Conservation (phyloP, 75 land plant genomes). For the Picea glauca region DNA sequence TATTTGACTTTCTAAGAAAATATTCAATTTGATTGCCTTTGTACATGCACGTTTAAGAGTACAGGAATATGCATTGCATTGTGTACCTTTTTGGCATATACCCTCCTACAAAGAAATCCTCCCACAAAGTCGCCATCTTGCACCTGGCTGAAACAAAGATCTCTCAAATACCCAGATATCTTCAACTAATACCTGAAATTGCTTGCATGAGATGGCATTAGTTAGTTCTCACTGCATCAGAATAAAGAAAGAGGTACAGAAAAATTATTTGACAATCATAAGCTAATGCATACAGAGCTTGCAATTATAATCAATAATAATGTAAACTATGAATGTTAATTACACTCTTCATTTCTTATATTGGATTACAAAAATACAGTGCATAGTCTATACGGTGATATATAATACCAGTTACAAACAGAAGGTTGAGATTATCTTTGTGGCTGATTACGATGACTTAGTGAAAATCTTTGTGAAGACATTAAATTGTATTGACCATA, state of each 20-base stretch:
- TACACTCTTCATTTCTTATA: not conserved
- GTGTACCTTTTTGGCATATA: no score
- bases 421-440: not conserved
- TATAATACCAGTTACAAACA: not conserved
- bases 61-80: no score
- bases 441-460: not conserved
- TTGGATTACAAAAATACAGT: not conserved
- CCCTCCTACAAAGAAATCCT: slow-evolving; percentile 30
- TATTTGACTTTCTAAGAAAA: no score
- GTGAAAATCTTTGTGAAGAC: not conserved
- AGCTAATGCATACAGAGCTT: not conserved
- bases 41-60: no score
- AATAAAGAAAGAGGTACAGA: not conserved
- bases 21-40: no score
- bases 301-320: not conserved
- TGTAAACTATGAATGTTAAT: not conserved
- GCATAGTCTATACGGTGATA: not conserved
- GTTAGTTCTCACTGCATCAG: not conserved
- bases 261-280: not conserved
- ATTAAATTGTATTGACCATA: not conserved
- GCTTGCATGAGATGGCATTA: not conserved
- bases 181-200: slow-evolving; percentile 51
- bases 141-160: slow-evolving; percentile 58
- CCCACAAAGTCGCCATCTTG: slow-evolving; percentile 81
- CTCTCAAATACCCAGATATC: slow-evolving; percentile 92